phyloP scores from a whole-genome alignment of 1,139 yeast genomes.

The Casaregolazyma lundiana region DNA sequence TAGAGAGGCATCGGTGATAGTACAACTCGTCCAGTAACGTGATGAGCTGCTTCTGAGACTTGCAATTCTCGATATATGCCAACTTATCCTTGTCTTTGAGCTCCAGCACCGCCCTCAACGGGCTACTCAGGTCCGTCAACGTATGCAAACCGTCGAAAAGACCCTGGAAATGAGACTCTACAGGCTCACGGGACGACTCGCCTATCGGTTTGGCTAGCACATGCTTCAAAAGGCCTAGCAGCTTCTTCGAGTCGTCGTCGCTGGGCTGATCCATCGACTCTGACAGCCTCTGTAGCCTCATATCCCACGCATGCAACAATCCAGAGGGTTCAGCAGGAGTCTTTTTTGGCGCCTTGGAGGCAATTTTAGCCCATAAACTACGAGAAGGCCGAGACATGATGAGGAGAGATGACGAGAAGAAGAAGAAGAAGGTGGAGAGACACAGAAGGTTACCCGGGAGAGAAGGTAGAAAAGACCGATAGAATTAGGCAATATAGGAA shows the following conservation, averaged over 20 bases:
- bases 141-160: slow-evolving; percentile 27
- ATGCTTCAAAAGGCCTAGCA: slow-evolving; percentile 19
- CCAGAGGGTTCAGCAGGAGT: background rate
- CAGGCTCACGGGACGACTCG: slow-evolving; percentile 19
- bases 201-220: slow-evolving; percentile 20
- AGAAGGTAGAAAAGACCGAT: too few relatives aligned
- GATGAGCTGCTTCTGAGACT: slow-evolving; percentile 16
- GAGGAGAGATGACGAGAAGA: background rate
- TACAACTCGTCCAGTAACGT: slow-evolving; percentile 22
- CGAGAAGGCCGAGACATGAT: background rate
- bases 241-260: slow-evolving; percentile 21
- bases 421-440: background rate
- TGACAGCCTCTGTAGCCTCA: slow-evolving; percentile 13
- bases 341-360: background rate
- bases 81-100: slow-evolving; percentile 12
- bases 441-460: background rate
- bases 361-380: slow-evolving; percentile 1
- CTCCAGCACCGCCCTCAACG: slow-evolving; percentile 8
- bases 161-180: slow-evolving; percentile 26
- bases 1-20: slow-evolving; percentile 23
- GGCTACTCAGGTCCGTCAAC: slow-evolving; percentile 10
- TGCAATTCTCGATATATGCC: slow-evolving; percentile 12
- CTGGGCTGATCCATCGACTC: slow-evolving; percentile 22
- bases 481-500: background rate
- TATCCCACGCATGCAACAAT: slow-evolving; percentile 1